Evolutionary conservation across 2,329 filamentous ascomycete genomes (phyloP), one percentile per base, ranked within the genome.

Genomic region (Dichotomopilus funicola): DNA sequence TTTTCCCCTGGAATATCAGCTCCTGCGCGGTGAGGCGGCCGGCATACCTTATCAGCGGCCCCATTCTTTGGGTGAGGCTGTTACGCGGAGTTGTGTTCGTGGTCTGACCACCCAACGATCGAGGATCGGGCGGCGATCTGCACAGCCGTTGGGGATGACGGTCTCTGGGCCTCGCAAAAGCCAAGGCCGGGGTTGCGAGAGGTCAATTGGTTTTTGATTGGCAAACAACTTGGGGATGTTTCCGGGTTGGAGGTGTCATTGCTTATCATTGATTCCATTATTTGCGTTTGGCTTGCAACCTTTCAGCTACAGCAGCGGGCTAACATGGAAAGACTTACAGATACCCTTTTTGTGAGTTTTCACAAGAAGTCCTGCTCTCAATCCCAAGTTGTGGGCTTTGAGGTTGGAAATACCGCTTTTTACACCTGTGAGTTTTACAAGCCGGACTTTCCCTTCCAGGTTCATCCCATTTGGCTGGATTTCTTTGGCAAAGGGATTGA

Each of bases 41-140:
- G 19, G 43, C 44, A 44, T 44, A 42, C 45, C 53, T 58, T 54
- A 59, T 56, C 57, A 54, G 40, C 19, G 7, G 37, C 37, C 35
- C 12, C 33, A 9, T 33, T 57, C 46, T 46, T 27, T 27, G 19
- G 19, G 19, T 27, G 19, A 27, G 19, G 19, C 19, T 27, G 19
- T 27, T 27, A 27, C 19, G 19, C 19, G 19, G 19, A 27, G 19
- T 27, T 27, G 19, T 27, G 19, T 27, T 27, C 19, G 19, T 27
- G 19, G 33, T 37, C 33, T 49, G 6, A 31, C 35, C 45, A 36
- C 47, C 19, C 19, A 27, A 27, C 19, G 19, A 27, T 27, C 19
- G 19, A 27, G 19, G 19, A 27, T 27, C 19, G 19, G 19, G 19
- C 19, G 19, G 37, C 37, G 37, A 9, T 40, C 37, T 40, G 37